phyloP scores from a whole-genome alignment of 2,329 filamentous ascomycete species.

The Alternaria sp. region DNA sequence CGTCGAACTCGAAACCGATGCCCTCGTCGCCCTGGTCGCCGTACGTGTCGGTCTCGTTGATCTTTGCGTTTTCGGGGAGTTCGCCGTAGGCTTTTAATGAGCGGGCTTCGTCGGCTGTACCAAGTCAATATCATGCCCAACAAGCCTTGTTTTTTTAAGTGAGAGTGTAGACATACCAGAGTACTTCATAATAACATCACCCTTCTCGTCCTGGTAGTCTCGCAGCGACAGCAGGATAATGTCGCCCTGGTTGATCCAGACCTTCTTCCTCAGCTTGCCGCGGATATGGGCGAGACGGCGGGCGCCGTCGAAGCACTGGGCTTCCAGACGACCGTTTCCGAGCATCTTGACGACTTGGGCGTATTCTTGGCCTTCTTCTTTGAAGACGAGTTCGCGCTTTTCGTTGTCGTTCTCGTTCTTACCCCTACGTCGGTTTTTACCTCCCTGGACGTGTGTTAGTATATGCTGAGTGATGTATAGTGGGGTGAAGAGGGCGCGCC shows the following conservation, averaged over 20 bases:
- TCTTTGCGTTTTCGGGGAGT: slow-evolving; percentile 96
- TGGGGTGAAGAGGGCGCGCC: no score
- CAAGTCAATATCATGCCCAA: no score
- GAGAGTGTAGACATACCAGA: slow-evolving; percentile 32
- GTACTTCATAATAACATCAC: slow-evolving; percentile 95
- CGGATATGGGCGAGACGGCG: slow-evolving; percentile 86
- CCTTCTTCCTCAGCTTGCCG: slow-evolving; percentile 98
- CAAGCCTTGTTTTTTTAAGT: no score
- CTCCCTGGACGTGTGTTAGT: slow-evolving; percentile 68
- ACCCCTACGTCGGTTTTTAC: slow-evolving; percentile 97
- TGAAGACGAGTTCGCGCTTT: slow-evolving; percentile 98
- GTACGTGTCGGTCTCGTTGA: slow-evolving; percentile 98
- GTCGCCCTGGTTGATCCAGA: slow-evolving; percentile 93
- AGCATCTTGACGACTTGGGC: slow-evolving; percentile 95
- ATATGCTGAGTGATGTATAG: no score
- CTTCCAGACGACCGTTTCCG: slow-evolving; percentile 91
- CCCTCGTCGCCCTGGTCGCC: slow-evolving; percentile 89
- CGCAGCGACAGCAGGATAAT: slow-evolving; percentile 74
- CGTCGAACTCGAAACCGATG: slow-evolving; percentile 98
- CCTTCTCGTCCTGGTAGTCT: slow-evolving; percentile 94
- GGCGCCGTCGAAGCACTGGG: slow-evolving; percentile 92
- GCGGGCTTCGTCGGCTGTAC: slow-evolving; percentile 78
- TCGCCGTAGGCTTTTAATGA: slow-evolving; percentile 97
- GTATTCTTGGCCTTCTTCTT: slow-evolving; percentile 95
- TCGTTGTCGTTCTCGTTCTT: slow-evolving; percentile 98